Conservation (phyloP, 2,329 filamentous ascomycete genomes). For the Pseudogymnoascus sp. region DNA sequence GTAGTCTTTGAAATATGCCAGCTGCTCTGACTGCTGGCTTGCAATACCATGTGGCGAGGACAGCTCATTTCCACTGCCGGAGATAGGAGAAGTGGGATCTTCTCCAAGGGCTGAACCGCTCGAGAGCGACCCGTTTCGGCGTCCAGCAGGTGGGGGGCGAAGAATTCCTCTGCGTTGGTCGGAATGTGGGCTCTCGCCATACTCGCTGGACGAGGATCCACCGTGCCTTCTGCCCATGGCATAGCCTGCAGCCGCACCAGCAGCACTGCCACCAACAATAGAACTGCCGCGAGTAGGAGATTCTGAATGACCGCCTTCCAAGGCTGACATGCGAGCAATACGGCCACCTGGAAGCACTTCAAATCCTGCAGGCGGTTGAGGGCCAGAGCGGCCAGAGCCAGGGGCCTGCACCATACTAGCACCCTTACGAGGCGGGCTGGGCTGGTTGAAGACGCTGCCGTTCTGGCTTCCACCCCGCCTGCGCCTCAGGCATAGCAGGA, state of each 20-base stretch:
- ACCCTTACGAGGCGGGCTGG: constrained; percentile 59
- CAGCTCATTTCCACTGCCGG: constrained; percentile 59
- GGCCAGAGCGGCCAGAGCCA: constrained; percentile 32
- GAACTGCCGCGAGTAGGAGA: constrained; percentile 35
- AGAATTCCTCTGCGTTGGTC: constrained; percentile 50
- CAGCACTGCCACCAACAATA: constrained; percentile 37
- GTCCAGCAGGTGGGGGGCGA: constrained; percentile 51
- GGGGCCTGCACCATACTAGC: constrained; percentile 35
- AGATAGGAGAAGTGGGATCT: constrained; percentile 65
- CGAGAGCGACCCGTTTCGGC: constrained; percentile 81
- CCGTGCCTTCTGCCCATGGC: constrained; percentile 41
- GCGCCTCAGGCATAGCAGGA: constrained; percentile 42
- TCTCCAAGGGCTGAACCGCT: constrained; percentile 72
- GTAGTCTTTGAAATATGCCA: constrained; percentile 97
- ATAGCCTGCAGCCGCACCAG: constrained; percentile 43
- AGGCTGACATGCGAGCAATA: constrained; percentile 89
- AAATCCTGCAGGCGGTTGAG: constrained; percentile 45
- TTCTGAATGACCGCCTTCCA: constrained; percentile 67
- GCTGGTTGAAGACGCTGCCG: constrained; percentile 81
- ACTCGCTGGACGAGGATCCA: constrained; percentile 65
- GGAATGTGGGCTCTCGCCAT: constrained; percentile 64
- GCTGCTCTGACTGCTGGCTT: constrained; percentile 89
- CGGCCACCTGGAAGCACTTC: constrained; percentile 78
- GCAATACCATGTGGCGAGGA: constrained; percentile 78
- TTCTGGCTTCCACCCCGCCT: constrained; percentile 52